Base-by-base conservation (phyloP, 108 stramenopile species). In the Nannochloropsis gaditana region DNA sequence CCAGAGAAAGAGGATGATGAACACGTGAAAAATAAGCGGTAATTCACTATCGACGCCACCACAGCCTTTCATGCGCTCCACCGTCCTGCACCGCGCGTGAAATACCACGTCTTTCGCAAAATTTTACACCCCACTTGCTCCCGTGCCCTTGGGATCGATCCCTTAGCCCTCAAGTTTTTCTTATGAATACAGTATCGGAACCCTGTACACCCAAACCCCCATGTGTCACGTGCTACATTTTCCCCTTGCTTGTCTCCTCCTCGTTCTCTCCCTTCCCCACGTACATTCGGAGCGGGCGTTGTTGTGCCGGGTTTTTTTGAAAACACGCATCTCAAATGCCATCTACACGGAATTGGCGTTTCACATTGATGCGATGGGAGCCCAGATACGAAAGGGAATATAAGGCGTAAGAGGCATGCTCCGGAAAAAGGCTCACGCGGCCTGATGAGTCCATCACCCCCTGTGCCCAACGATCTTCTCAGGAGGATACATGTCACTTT, bases 221-320 rank as follows among this genome's bases (percentile, higher is more conserved):
- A n/a, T 73, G 19, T n/a, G 59, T 73, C 59, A 15, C 59, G 6
- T 73, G 59, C 59, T n/a, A 31, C 31, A 31, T 31, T 31, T 31
- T 31, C 31, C 59, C 8, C 2, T n/a, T 6, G 2, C 59, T 73
- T 73, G 19, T 73, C 59, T 73, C 59, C 59, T 8, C 59, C 59
- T 73, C n/a, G 4, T 15, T 73, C 59, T 73, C 59, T 73, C 4
- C 4, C n/a, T 8, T n/a, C 15, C n/a, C 4, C 83, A 44, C 43
- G 83, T 45, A 45, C 83, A 21, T 83, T n/a, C 83, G 17, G 44
- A n/a, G 5, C 83, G 44, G n/a, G 83, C 44, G 2, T 43, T 15
- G 3, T 31, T 42, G 41, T 81, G 41, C 11, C 80, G 41, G 31
- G 80, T 42, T 5, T 81, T 31, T 21, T 42, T 31, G 80, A 31